These are phyloP conservation scores for Wickerhamiella dianesei DNA, from an alignment of 805 yeast genomes.

Conservation along the genomic window DNA sequence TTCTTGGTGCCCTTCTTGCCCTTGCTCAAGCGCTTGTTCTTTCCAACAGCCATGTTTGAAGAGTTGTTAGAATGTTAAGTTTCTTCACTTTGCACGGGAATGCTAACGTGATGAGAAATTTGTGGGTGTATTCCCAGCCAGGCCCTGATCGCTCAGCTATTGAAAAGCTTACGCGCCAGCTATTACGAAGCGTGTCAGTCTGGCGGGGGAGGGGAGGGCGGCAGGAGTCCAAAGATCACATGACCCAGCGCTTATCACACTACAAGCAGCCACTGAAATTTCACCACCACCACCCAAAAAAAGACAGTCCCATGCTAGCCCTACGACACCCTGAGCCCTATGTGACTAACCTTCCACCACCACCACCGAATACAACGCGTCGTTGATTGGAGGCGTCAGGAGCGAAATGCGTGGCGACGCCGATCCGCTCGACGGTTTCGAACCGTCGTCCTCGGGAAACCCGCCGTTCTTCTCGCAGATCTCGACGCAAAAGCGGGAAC, in stretches of 20 bases:
- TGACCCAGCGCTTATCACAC: not conserved
- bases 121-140: not conserved
- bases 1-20: conserved; percentile 97
- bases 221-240: not conserved
- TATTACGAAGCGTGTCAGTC: too few species aligned
- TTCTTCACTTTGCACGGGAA: not conserved
- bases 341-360: not conserved
- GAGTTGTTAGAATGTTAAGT: not conserved
- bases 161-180: not conserved
- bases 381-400: too few species aligned
- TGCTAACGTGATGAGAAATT: not conserved
- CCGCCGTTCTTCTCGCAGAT: conserved; percentile 10
- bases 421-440: conserved; percentile 5
- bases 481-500: not conserved
- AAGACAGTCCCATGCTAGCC: not conserved
- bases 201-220: too few species aligned
- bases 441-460: conserved; percentile 1
- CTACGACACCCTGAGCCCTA: not conserved
- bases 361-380: too few species aligned
- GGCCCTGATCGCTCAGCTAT: not conserved
- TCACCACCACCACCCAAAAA: too few species aligned
- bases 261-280: too few species aligned
- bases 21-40: conserved; percentile 72
- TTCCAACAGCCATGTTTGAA: conserved; percentile 60
- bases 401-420: not conserved